These are phyloP conservation scores for Cladosporium halotolerans DNA, from an alignment of 2,329 filamentous ascomycete genomes.

Conservation along the genomic window DNA sequence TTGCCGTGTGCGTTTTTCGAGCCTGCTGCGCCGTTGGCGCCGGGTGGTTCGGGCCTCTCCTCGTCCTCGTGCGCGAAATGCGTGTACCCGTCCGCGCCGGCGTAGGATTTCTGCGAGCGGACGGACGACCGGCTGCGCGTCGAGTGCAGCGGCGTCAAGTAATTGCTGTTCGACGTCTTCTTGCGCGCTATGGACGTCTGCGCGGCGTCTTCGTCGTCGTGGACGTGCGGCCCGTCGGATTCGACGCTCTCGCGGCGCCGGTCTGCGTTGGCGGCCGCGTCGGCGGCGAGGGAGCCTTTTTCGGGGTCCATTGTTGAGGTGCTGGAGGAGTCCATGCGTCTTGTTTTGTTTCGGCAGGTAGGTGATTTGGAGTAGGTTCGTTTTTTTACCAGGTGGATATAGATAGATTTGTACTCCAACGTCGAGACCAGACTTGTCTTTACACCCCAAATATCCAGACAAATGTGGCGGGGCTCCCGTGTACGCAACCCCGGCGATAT, in stretches of 20 bases:
- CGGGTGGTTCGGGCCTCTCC: background rate
- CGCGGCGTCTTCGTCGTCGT: background rate
- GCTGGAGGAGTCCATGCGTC: background rate
- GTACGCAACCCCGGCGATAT: no score
- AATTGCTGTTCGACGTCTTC: background rate
- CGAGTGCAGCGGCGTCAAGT: conserved; percentile 11
- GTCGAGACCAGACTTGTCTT: no score
- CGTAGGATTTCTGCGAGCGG: conserved; percentile 23
- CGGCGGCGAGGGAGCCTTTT: background rate
- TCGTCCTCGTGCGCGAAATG: conserved; percentile 18
- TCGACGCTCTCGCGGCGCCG: conserved; percentile 3
- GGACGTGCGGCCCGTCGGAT: background rate
- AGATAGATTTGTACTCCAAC: no score
- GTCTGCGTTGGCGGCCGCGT: background rate
- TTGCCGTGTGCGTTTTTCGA: background rate
- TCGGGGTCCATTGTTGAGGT: background rate
- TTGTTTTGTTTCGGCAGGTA: no score
- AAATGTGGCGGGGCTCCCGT: no score
- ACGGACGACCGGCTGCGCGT: conserved; percentile 24
- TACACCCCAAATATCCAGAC: no score
- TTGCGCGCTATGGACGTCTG: conserved; percentile 7
- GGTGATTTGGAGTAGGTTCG: no score
- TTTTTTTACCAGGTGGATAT: no score
- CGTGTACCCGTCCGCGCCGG: conserved; percentile 25
- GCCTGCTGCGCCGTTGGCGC: background rate